Base-by-base conservation (phyloP, 2,329 filamentous ascomycete species). In the Calonectria hawksworthii region DNA sequence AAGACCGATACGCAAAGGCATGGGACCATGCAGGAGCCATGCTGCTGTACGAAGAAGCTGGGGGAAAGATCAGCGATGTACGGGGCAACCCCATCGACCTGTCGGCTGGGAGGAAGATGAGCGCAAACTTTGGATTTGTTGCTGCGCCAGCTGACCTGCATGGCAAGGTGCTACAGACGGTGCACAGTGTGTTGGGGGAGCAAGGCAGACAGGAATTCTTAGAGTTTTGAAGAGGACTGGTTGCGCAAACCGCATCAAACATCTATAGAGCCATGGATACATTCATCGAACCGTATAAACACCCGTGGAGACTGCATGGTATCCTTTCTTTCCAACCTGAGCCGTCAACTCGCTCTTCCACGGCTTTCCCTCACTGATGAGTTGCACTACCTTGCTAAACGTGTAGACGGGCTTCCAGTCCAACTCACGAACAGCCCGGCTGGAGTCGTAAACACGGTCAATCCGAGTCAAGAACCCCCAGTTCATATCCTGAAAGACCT, bases 121-220 rank as follows among this genome's bases (percentile, higher is more conserved):
- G 78, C 11, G 82, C 76, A 5, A 92, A 92, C 80, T 90, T 87
- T 80, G 90, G 90, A 1, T 91, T 92, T 56, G 87, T 92, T 6
- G 90, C 89, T 0, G 90, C 90, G 2, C 88, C 90, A 10, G 82
- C 75, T 23, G 80, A 80, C 7, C 66, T 88, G 9, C 90, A 92
- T 74, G 84, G 52, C 0, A 68, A 76, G 2, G 88, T 92, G 2
- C 78, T 91, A 71, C 89, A 92, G 78, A 94, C 91, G 7, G 96
- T 99, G 2, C 94, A 94, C 84, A 90, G 92, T 76, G 95, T 98
- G n/a, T 86, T 98, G 78, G 84, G 70, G 30, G 83, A 86, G 28
- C 80, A 87, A 65, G 77, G 80, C 0, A 81, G 81, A 28, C 76
- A 77, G 0, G 80, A 78, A 0, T 81, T 79, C 59, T 23, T 84